Conservation (phyloP, 768 basidiomycete species). For the Collybia mongolica region DNA sequence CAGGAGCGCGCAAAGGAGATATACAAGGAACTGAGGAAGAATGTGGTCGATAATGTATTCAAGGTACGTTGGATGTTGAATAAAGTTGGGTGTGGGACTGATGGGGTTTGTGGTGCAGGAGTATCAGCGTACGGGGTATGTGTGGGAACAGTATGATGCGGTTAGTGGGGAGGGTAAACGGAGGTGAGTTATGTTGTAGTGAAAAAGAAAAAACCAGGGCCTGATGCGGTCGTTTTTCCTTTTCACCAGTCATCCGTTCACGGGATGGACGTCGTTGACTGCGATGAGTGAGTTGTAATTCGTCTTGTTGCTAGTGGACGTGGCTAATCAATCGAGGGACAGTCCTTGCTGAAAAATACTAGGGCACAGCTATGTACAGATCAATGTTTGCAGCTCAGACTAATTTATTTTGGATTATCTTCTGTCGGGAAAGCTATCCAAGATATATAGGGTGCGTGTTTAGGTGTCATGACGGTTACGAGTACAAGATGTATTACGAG, state of each 20-base stretch:
- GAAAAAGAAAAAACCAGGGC: constrained; percentile 3
- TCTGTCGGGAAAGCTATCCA: not conserved
- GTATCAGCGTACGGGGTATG: constrained; percentile 89
- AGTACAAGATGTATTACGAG: no score
- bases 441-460: no score
- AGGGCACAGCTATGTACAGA: constrained; percentile 7
- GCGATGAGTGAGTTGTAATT: constrained; percentile 71
- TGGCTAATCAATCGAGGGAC: not conserved
- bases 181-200: constrained; percentile 52
- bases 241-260: constrained; percentile 94
- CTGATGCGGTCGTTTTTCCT: constrained; percentile 8
- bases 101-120: constrained; percentile 47
- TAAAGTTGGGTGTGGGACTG: no score
- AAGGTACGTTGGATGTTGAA: constrained; percentile 32
- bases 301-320: not conserved
- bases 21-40: constrained; percentile 76
- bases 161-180: constrained; percentile 78
- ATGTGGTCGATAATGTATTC: constrained; percentile 82
- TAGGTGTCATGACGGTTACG: no score
- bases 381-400: not conserved
- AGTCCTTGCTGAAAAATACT: constrained; percentile 31
- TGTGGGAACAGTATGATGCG: constrained; percentile 97
- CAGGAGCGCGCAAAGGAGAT: constrained; percentile 73
- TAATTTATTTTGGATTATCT: not conserved
- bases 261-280: constrained; percentile 92